Conservation (phyloP, 1,139 yeast species). For the Blastobotrys buckinghamii region DNA sequence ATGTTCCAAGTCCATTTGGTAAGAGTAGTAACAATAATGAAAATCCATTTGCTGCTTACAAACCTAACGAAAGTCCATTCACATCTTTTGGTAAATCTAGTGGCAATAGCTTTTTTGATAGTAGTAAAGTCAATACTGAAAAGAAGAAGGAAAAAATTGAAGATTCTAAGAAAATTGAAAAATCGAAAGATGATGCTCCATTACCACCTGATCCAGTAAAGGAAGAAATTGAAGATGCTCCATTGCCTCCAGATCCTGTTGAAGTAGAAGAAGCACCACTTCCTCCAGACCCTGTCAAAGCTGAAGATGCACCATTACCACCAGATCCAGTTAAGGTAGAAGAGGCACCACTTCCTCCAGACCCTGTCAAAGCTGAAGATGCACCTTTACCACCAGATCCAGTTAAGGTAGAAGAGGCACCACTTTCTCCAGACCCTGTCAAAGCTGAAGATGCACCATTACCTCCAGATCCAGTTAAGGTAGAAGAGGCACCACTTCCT, state of each 20-base stretch:
- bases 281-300: neutral
- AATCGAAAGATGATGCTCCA: neutral
- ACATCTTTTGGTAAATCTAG: neutral
- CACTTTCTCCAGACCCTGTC: neutral
- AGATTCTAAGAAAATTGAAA: neutral
- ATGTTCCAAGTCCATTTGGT: neutral
- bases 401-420: neutral
- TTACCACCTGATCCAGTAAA: neutral
- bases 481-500: neutral
- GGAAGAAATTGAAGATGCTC: neutral
- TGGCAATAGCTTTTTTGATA: neutral
- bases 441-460: neutral
- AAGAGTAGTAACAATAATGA: neutral
- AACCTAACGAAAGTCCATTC: neutral
- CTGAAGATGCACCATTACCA: slow-evolving; percentile 14
- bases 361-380: slow-evolving; percentile 6
- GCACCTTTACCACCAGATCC: neutral
- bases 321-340: slow-evolving; percentile 11
- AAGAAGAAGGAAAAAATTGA: neutral
- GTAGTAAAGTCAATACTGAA: neutral
- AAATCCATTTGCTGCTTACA: slow-evolving; percentile 5
- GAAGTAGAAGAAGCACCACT: neutral
- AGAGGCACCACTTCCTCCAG: slow-evolving; percentile 12
- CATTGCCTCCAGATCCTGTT: neutral
- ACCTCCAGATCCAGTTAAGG: neutral